Percentiles rank a stretch among this genome's conserved stretches.
Evolutionary conservation across 441 rosid genomes (phyloP).

Genomic region (Bocquillonia castaneifolia): DNA sequence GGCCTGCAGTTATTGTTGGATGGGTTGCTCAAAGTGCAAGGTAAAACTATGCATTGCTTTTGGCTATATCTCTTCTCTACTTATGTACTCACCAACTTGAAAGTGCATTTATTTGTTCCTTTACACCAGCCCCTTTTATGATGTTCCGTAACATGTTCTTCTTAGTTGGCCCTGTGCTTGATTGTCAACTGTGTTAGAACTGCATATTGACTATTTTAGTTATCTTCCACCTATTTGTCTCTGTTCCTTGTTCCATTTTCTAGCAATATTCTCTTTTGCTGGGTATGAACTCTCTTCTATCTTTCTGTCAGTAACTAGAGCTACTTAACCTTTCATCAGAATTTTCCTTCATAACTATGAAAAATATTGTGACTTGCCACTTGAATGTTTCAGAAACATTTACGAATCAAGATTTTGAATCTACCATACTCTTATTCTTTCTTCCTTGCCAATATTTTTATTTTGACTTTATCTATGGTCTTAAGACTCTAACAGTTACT

Average conservation of each 20-base stretch:
- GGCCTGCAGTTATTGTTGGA: conserved; percentile 51
- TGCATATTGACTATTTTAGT: not conserved
- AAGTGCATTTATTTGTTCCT: not conserved
- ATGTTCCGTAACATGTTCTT: not conserved
- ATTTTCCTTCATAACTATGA: not conserved
- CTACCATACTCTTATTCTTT: not conserved
- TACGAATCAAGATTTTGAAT: not conserved
- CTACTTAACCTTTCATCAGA: not conserved
- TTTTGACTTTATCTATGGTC: not conserved
- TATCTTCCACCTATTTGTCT: not conserved
- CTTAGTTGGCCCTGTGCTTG: not conserved
- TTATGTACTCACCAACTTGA: not conserved
- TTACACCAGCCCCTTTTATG: not conserved
- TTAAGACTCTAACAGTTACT: not conserved
- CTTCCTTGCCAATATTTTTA: not conserved
- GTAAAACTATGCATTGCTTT: conserved; percentile 25
- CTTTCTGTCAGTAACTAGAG: not conserved
- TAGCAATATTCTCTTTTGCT: not conserved
- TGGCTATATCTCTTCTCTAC: conserved; percentile 8
- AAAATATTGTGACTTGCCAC: not conserved
- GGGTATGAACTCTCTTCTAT: not conserved
- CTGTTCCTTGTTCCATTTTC: not conserved
- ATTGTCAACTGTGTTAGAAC: not conserved
- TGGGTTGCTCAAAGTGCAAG: conserved; percentile 65
- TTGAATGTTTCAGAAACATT: not conserved